Evolutionary conservation across 1,139 yeast species (phyloP).

Genomic region (Pneumocystis murina): DNA sequence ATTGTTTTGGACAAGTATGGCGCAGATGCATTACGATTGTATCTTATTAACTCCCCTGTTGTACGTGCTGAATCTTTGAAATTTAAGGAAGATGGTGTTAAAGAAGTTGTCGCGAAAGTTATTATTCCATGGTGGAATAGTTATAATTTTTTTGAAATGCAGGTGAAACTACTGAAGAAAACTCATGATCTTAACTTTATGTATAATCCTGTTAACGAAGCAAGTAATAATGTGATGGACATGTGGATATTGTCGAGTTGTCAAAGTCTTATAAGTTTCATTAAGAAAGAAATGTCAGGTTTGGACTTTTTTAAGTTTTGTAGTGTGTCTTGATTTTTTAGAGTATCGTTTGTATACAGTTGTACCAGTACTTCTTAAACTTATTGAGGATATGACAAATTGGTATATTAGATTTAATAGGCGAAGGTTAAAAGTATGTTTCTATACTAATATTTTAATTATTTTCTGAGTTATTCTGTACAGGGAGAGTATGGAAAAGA

Average conservation of each 20-base stretch:
- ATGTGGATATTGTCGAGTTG: conserved; percentile 89
- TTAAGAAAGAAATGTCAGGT: conserved; percentile 76
- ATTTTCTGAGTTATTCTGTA: neutral
- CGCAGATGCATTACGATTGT: conserved; percentile 93
- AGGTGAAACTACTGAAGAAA: conserved; percentile 71
- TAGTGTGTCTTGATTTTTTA: neutral
- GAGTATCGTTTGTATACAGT: conserved; percentile 80
- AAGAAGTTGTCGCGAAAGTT: conserved; percentile 91
- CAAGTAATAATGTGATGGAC: conserved; percentile 85
- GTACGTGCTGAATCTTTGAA: conserved; percentile 90
- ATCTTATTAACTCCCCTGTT: conserved; percentile 93
- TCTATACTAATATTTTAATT: neutral
- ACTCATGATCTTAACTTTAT: conserved; percentile 55
- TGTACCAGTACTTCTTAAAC: conserved; percentile 74
- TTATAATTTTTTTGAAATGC: conserved; percentile 89
- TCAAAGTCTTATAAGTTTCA: conserved; percentile 73
- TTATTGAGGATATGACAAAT: conserved; percentile 90
- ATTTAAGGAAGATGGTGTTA: conserved; percentile 96
- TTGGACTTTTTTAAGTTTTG: neutral
- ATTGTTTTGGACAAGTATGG: conserved; percentile 74
- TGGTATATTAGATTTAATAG: conserved; percentile 99
- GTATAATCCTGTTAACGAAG: conserved; percentile 43
- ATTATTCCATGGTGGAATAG: conserved; percentile 98
- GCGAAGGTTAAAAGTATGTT: conserved; percentile 53
- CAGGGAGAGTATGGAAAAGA: conserved; percentile 76